Base-by-base conservation (phyloP, 2,329 filamentous ascomycete genomes). In the Penicillium sp. region DNA sequence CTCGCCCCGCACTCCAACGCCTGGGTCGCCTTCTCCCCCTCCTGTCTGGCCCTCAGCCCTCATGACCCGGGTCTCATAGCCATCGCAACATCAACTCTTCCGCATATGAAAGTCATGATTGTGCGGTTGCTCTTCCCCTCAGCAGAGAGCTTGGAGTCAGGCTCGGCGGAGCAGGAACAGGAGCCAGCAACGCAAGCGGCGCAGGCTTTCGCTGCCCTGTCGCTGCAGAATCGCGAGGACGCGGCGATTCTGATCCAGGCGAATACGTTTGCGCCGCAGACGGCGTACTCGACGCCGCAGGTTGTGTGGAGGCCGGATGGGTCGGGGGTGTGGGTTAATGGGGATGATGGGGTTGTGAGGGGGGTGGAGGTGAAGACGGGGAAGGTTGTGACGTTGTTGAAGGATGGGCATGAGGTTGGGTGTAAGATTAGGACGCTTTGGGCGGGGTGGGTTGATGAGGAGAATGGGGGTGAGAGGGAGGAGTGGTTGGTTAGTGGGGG, bases 21-120 rank as follows among this genome's bases (percentile, higher is more conserved):
- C n/a, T 84, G 81, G 81, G 67, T 81, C 12, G 73, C 78, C 1
- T 84, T 83, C 60, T 81, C 79, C 0, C 80, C 81, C 0, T 77
- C 78, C 6, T 75, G 75, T 39, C 68, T 84, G 19, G 75, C 78
- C 7, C 61, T 79, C 2, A 78, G 72, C 49, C 81, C 81, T 0
- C 72, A 68, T 2, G 77, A 83, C 56, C 67, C 76, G 1, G 70
- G 70, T 3, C 61, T 84, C 2, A 56, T 82, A 1, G 81, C 81
- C 1, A 72, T 84, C 6, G 80, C 78, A 9, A 82, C 81, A 1
- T 81, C 77, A 2, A 74, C 77, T 1, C 70, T 80, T 1, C 81
- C 81, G 2, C 75, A 81, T 55, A 79, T 84, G 77, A 83, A 82
- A 57, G 64, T 84, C 4, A 72, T 84, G 26, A 72, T 84, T 32